Evolutionary conservation across 176 grass and related monocot genomes (phyloP), one percentile per base, ranked within the genome.

Genomic region (Oryza meridionalis): DNA sequence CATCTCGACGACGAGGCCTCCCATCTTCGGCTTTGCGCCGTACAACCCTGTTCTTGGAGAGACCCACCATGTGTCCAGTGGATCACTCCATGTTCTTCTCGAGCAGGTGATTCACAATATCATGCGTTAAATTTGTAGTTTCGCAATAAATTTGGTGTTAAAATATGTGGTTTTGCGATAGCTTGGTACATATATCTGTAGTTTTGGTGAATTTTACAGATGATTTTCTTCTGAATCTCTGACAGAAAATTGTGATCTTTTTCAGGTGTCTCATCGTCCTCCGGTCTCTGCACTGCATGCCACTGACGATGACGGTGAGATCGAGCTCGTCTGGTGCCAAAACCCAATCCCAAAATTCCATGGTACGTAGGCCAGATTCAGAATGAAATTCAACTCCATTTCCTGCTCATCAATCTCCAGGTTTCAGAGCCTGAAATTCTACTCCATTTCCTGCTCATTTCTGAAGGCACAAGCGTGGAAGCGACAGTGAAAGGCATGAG

Each of bases 11-110:
- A 95, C 96, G 19, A 79, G 96, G 11, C 96, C 96, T 0, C 85
- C 88, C 21, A 94, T 98, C 73, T 98, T 98, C 62, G 96, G 96
- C 21, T 84, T 95, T 49, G 96, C 93, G 10, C 96, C 96, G 2
- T 96, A 94, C 89, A 98, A 98, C 85, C 96, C 96, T 1, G 83
- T 96, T 12, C 88, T 98, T 17, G 96, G 96, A 10, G 96, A 99
- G 87, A 99, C 96, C 0, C 96, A 99, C 88, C 96, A 99, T 85
- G 93, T 92, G 27, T 90, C 93, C 24, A 67, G 11, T 10, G 95
- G 89, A 17, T 78, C 88, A 42, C 87, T 99, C 70, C 88, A 94
- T 70, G 83, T 99, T 17, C 91, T 99, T 3, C 89, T 99, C 14
- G 96, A 99, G 89, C 96, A 99, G 91, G 91, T 91, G 77, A 64